These are phyloP conservation scores for Penicillium freii DNA, from an alignment of 2,329 filamentous ascomycete species.

Conservation along the genomic window DNA sequence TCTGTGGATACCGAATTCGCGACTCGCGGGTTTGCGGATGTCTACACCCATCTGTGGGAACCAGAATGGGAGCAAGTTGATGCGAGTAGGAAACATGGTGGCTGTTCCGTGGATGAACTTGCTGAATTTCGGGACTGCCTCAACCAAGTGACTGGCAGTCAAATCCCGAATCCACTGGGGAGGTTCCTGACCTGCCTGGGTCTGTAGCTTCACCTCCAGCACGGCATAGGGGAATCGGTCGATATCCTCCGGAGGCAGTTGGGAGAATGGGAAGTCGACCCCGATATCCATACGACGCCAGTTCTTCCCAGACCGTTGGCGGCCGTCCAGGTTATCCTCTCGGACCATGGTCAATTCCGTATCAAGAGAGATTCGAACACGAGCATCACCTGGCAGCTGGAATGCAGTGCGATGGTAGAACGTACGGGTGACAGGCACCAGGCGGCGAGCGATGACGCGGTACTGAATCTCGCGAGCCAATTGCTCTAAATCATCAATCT, in stretches of 20 bases:
- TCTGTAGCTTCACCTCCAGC: conserved; percentile 96
- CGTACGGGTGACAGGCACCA: conserved; percentile 85
- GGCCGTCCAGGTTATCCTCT: conserved; percentile 90
- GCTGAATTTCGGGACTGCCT: conserved; percentile 98
- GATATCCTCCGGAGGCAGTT: conserved; percentile 79
- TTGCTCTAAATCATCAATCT: conserved; percentile 84
- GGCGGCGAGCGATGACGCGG: conserved; percentile 79
- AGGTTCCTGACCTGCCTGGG: conserved; percentile 88
- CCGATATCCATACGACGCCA: conserved; percentile 98
- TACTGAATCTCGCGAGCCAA: conserved; percentile 92
- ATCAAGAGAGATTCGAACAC: conserved; percentile 93
- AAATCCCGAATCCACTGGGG: conserved; percentile 96
- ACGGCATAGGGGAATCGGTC: conserved; percentile 94
- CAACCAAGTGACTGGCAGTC: conserved; percentile 88
- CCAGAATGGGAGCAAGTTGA: conserved; percentile 92
- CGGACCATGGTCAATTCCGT: conserved; percentile 93
- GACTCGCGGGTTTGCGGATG: conserved; percentile 86
- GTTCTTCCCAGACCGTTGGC: conserved; percentile 73
- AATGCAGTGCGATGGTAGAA: conserved; percentile 99
- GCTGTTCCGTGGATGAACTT: conserved; percentile 98
- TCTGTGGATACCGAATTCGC: conserved; percentile 86
- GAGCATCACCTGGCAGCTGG: conserved; percentile 91
- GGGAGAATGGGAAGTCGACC: conserved; percentile 89
- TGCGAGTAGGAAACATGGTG: conserved; percentile 78
- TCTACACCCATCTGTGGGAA: conserved; percentile 98